A percentile compares a stretch with the other conserved stretches of the same genome.
Evolutionary conservation across 768 basidiomycete species (phyloP).

Genomic region (Coprinopsis cinerea): DNA sequence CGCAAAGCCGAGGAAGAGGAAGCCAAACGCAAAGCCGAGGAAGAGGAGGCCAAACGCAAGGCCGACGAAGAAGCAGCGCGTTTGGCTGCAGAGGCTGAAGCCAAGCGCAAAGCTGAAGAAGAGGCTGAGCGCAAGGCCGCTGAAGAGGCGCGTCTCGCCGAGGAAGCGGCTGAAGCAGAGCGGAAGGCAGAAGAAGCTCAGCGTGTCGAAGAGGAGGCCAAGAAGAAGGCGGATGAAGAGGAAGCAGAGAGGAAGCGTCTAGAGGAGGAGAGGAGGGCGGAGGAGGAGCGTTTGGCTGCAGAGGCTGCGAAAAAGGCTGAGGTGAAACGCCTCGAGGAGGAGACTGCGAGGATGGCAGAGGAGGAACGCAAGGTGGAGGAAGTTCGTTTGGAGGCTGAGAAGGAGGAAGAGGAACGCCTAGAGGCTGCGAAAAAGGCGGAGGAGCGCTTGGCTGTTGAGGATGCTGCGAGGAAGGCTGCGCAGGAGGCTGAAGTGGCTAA

Average conservation of each 20-base stretch:
- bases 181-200: conserved; percentile 5
- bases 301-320: conserved; percentile 3
- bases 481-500: neutral
- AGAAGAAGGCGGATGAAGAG: conserved; percentile 1
- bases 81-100: neutral
- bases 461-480: neutral
- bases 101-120: neutral
- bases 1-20: neutral
- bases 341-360: neutral
- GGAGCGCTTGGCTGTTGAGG: too few relatives aligned
- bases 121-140: neutral
- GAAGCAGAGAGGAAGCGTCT: conserved; percentile 8
- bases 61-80: neutral
- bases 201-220: conserved; percentile 4
- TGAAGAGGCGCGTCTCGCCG: neutral
- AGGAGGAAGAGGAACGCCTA: neutral
- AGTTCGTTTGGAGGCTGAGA: neutral
- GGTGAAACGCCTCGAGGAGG: neutral
- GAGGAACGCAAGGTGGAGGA: neutral
- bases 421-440: neutral
- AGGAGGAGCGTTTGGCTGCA: conserved; percentile 12
- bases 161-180: neutral
- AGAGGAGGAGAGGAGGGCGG: conserved; percentile 7
- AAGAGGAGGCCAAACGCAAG: neutral
- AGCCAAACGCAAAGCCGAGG: neutral